phyloP scores from a whole-genome alignment of 2,329 filamentous ascomycete genomes.

The Colletotrichum sublineola region DNA sequence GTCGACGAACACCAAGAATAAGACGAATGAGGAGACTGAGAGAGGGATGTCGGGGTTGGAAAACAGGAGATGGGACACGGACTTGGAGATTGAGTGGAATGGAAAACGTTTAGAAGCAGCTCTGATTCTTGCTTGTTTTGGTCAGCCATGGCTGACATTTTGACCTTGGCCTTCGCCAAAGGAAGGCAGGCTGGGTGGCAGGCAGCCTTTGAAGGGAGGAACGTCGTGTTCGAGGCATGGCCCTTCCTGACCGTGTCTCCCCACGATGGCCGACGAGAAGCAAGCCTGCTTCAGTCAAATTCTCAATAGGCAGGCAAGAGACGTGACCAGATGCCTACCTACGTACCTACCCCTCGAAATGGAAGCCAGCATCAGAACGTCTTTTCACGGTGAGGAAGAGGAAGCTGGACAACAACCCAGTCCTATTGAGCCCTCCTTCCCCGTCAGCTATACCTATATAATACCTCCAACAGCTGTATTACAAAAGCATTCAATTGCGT shows the following conservation, averaged over 20 bases:
- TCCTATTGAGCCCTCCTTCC: neutral
- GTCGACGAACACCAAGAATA: neutral
- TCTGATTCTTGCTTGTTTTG: neutral
- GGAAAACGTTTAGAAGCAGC: neutral
- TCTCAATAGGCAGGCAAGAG: neutral
- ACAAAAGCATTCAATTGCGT: neutral
- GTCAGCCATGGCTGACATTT: neutral
- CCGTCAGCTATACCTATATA: neutral
- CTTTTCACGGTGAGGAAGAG: neutral
- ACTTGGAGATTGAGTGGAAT: neutral
- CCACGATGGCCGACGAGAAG: neutral
- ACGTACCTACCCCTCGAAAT: too few relatives aligned
- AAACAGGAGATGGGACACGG: neutral
- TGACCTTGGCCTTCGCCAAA: too few relatives aligned
- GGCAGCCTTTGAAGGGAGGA: neutral
- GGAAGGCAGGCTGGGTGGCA: neutral
- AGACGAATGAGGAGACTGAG: constrained; percentile 1
- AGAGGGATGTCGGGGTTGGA: constrained; percentile 6
- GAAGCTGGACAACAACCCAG: neutral
- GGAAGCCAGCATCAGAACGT: neutral
- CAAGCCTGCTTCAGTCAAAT: too few relatives aligned
- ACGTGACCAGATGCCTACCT: neutral
- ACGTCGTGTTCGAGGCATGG: neutral
- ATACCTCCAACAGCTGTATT: neutral
- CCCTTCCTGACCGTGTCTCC: neutral